Evolutionary conservation across 768 basidiomycete species (phyloP).

Genomic region (Asterophora lycoperdoides): DNA sequence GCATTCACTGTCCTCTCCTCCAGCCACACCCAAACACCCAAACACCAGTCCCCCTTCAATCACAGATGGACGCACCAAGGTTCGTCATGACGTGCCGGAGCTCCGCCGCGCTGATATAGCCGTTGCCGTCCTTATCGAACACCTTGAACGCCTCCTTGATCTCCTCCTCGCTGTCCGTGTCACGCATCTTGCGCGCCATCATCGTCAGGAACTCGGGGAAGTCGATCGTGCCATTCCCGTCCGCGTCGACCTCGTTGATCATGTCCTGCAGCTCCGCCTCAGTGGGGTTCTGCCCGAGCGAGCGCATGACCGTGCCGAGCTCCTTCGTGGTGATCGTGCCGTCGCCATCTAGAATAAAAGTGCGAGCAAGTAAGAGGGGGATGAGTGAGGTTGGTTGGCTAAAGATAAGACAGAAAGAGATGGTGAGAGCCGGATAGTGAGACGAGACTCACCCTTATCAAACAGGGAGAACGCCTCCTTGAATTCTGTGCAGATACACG

Average conservation of each 20-base stretch:
- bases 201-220: conserved; percentile 78
- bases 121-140: conserved; percentile 95
- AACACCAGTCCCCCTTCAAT: background rate
- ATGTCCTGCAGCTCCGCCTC: conserved; percentile 91
- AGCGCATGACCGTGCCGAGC: conserved; percentile 92
- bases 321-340: conserved; percentile 90
- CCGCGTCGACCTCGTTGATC: conserved; percentile 87
- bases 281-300: conserved; percentile 88
- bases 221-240: conserved; percentile 86
- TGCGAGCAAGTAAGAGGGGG: background rate
- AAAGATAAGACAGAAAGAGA: background rate
- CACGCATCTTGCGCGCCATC: conserved; percentile 88
- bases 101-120: conserved; percentile 83
- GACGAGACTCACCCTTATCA: conserved; percentile 70
- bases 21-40: background rate
- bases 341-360: conserved; percentile 66
- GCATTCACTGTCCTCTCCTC: background rate
- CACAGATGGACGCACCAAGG: conserved; percentile 53
- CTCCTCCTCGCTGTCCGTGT: conserved; percentile 91
- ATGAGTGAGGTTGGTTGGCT: background rate
- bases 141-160: conserved; percentile 96
- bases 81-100: conserved; percentile 89
- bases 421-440: background rate
- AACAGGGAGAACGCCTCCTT: conserved; percentile 99
- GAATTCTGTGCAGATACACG: conserved; percentile 58